Evolutionary conservation across 1,284 basidiomycete species (phyloP).

Genomic region (Ceratobasidium sp.): DNA sequence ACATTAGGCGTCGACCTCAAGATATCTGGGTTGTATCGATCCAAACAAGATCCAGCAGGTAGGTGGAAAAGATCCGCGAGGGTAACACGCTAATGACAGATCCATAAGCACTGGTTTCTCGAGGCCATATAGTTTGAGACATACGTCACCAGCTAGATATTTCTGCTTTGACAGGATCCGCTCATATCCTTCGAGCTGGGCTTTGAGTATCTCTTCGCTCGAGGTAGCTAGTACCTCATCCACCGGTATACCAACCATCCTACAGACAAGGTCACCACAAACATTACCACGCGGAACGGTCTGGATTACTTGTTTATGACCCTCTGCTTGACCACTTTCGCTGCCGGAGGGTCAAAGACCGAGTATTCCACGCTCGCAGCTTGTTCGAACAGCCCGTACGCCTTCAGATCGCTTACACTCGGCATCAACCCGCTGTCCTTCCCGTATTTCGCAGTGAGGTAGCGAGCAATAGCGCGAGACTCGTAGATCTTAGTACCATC

Average conservation of each 20-base stretch:
- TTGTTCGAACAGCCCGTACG: constrained; percentile 54
- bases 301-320: constrained; percentile 21
- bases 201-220: constrained; percentile 49
- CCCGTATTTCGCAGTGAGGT: constrained; percentile 61
- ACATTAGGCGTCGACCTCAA: constrained; percentile 44
- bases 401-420: constrained; percentile 53
- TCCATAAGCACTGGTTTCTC: background rate
- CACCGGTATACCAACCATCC: constrained; percentile 48
- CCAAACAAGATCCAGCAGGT: constrained; percentile 57
- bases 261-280: constrained; percentile 46
- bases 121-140: constrained; percentile 45
- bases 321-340: constrained; percentile 16
- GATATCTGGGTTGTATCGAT: constrained; percentile 48
- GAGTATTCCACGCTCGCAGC: constrained; percentile 54
- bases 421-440: constrained; percentile 54
- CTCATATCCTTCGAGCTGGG: constrained; percentile 61
- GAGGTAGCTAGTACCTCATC: background rate
- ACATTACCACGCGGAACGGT: background rate
- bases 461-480: constrained; percentile 65
- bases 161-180: constrained; percentile 59
- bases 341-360: constrained; percentile 52
- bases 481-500: constrained; percentile 53
- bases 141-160: constrained; percentile 62
- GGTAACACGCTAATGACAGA: constrained; percentile 53
- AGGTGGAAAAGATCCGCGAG: constrained; percentile 67